Evolutionary conservation across 2,329 filamentous ascomycete species (phyloP).

Genomic region (Aspergillus ibericus): DNA sequence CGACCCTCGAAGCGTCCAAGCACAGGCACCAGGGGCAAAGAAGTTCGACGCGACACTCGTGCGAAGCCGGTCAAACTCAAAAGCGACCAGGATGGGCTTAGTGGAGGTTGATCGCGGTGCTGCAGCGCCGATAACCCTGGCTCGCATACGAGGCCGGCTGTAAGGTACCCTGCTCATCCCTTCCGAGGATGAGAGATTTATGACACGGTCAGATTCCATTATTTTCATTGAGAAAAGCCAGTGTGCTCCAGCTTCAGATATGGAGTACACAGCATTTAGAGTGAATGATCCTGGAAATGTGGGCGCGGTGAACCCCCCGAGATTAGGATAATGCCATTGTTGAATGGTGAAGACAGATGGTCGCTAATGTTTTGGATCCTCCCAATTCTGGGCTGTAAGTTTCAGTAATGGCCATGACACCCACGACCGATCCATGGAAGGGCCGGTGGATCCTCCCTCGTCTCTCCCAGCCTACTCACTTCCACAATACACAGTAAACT

Average conservation of each 20-base stretch:
- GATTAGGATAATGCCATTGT: no score
- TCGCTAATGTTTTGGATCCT: neutral
- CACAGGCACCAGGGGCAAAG: neutral
- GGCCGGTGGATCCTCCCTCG: neutral
- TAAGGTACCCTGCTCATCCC: neutral
- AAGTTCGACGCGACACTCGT: neutral
- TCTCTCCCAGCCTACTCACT: no score
- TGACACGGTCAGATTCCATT: no score
- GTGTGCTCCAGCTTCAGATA: no score
- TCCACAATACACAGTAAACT: neutral
- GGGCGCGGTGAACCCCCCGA: no score
- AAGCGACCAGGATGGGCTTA: conserved; percentile 10
- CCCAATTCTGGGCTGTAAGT: neutral
- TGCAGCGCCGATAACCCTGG: neutral
- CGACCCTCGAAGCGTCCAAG: neutral
- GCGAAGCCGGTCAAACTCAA: conserved; percentile 5
- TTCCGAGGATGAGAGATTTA: no score
- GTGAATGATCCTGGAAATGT: no score
- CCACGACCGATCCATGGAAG: neutral
- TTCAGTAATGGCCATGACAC: neutral
- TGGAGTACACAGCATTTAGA: neutral
- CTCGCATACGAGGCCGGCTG: conserved; percentile 1
- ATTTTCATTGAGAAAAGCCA: no score
- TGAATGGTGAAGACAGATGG: no score
- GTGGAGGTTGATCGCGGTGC: conserved; percentile 5